These are phyloP conservation scores for Nicotiana otophora DNA, from an alignment of 257 asterid genomes.

Conservation along the genomic window DNA sequence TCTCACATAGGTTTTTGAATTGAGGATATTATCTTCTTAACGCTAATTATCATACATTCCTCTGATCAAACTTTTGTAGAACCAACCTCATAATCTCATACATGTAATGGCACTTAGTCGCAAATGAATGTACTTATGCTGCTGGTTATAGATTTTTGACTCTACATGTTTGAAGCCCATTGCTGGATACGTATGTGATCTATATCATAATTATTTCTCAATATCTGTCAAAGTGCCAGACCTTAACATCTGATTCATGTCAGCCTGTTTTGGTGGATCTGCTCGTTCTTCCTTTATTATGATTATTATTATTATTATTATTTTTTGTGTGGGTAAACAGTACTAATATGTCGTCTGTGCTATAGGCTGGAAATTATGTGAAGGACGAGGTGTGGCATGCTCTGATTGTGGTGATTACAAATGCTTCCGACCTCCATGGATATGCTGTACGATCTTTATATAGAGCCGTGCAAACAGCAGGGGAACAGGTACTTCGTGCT, in stretches of 20 bases:
- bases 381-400: conserved; percentile 99
- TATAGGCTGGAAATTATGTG: conserved; percentile 87
- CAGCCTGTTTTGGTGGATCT: neutral
- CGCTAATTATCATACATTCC: neutral
- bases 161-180: neutral
- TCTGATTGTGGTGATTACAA: conserved; percentile 77
- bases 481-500: conserved; percentile 59
- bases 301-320: neutral
- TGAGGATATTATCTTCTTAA: neutral
- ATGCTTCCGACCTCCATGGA: conserved; percentile 89
- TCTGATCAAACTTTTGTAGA: neutral
- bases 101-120: neutral
- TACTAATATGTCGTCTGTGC: conserved; percentile 5
- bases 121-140: neutral
- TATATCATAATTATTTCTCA: neutral
- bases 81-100: neutral
- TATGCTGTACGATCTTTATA: conserved; percentile 77
- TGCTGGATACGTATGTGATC: neutral
- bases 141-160: neutral
- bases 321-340: neutral
- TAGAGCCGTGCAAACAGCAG: conserved; percentile 61
- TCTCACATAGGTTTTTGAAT: neutral
- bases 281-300: neutral
- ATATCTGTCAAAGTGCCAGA: neutral
- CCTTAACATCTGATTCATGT: neutral